Evolutionary conservation across 768 basidiomycete species (phyloP).

Genomic region (Trametes meyenii): DNA sequence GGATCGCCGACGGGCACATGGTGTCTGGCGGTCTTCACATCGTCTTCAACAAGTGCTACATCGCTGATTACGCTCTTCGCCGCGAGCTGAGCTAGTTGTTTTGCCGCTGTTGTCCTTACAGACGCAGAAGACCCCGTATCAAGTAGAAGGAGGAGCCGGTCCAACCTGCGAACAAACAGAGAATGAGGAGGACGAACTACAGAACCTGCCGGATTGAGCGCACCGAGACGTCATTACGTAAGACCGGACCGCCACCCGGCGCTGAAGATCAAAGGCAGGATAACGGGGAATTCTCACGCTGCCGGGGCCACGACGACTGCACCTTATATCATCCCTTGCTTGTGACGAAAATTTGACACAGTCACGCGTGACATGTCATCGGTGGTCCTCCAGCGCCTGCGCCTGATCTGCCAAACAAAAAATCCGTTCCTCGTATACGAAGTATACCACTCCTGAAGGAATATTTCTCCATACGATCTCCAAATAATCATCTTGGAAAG

Average conservation of each 20-base stretch:
- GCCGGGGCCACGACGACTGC: slow-evolving; percentile 42
- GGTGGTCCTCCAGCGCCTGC: slow-evolving; percentile 21
- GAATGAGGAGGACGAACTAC: slow-evolving; percentile 16
- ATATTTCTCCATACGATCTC: background rate
- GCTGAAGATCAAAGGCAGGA: slow-evolving; percentile 42
- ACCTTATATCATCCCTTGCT: slow-evolving; percentile 62
- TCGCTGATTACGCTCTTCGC: slow-evolving; percentile 83
- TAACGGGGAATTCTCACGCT: slow-evolving; percentile 49
- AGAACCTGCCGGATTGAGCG: slow-evolving; percentile 21
- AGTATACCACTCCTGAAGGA: background rate
- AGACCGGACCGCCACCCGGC: slow-evolving; percentile 54
- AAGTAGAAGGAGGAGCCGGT: slow-evolving; percentile 93
- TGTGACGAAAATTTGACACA: slow-evolving; percentile 44
- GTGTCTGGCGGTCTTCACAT: slow-evolving; percentile 65
- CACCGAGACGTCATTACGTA: slow-evolving; percentile 79
- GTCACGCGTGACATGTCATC: slow-evolving; percentile 41
- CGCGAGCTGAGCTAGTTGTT: slow-evolving; percentile 92
- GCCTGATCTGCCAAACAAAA: slow-evolving; percentile 11
- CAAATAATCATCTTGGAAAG: background rate
- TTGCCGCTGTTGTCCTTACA: slow-evolving; percentile 93
- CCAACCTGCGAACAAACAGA: slow-evolving; percentile 61
- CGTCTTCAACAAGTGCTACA: slow-evolving; percentile 73
- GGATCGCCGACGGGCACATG: slow-evolving; percentile 63
- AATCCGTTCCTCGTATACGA: background rate
- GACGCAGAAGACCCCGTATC: slow-evolving; percentile 92